These are phyloP conservation scores for Colletotrichum trifolii DNA, from an alignment of 2,329 filamentous ascomycete genomes.

Conservation along the genomic window DNA sequence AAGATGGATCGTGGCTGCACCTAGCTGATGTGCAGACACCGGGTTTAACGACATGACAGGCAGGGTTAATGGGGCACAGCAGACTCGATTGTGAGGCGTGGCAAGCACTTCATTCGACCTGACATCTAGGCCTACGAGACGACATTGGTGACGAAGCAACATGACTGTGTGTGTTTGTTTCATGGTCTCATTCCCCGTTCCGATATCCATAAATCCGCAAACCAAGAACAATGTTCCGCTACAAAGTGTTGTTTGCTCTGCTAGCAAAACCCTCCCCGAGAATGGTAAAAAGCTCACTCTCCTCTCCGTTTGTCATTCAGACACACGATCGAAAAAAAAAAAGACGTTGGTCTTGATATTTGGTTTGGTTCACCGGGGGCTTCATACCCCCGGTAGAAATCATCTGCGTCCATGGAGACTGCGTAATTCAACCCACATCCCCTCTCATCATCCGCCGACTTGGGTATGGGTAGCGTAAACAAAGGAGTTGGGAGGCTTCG, in stretches of 20 bases:
- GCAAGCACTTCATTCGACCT: constrained; percentile 31
- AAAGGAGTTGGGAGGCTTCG: constrained; percentile 28
- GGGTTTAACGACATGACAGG: no score
- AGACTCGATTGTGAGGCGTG: background rate
- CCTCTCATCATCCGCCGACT: constrained; percentile 33
- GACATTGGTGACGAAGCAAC: constrained; percentile 35
- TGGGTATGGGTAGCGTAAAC: constrained; percentile 34
- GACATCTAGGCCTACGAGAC: constrained; percentile 25
- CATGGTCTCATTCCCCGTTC: constrained; percentile 34
- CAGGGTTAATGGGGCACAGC: no score
- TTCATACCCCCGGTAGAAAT: constrained; percentile 10
- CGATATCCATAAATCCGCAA: constrained; percentile 20
- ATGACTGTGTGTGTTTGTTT: constrained; percentile 17
- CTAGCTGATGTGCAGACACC: no score
- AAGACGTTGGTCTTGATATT: constrained; percentile 6
- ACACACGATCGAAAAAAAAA: background rate
- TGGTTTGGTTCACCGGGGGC: background rate
- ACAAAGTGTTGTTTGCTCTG: constrained; percentile 22
- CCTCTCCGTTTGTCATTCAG: constrained; percentile 6
- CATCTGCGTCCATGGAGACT: constrained; percentile 34
- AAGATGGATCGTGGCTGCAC: no score
- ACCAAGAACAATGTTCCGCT: constrained; percentile 17
- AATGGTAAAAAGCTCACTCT: constrained; percentile 11
- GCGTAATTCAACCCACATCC: constrained; percentile 28
- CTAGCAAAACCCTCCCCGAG: constrained; percentile 25